These are phyloP conservation scores for Didymella arachidicola DNA, from an alignment of 2,329 filamentous ascomycete genomes.

Conservation along the genomic window DNA sequence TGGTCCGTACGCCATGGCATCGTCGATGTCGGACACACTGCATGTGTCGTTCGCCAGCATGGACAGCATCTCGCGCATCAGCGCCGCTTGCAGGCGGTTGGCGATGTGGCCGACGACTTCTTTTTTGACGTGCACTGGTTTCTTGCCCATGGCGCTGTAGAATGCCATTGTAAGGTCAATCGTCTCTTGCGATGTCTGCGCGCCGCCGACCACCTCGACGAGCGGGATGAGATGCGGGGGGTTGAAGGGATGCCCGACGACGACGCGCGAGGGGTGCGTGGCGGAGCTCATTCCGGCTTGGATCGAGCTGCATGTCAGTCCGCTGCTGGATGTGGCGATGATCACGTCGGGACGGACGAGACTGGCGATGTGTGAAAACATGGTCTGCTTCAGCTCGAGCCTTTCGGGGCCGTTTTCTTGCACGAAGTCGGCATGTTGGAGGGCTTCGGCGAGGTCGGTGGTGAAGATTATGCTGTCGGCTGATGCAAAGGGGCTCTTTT, in stretches of 20 bases:
- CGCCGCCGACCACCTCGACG: conserved; percentile 54
- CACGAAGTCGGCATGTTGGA: conserved; percentile 41
- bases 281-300: conserved; percentile 21
- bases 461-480: conserved; percentile 24
- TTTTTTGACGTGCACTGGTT: conserved; percentile 40
- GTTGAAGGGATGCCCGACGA: conserved; percentile 58
- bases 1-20: conserved; percentile 27
- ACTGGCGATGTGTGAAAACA: conserved; percentile 49
- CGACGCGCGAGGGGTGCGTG: conserved; percentile 39
- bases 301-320: conserved; percentile 47
- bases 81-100: conserved; percentile 54
- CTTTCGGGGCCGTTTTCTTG: conserved; percentile 55
- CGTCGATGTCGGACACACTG: conserved; percentile 27
- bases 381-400: conserved; percentile 50
- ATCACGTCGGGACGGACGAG: conserved; percentile 43
- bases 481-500: conserved; percentile 13
- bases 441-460: conserved; percentile 14
- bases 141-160: conserved; percentile 53
- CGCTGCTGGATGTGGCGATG: conserved; percentile 53
- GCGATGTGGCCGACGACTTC: conserved; percentile 56
- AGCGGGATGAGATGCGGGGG: conserved; percentile 59
- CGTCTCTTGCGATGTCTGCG: conserved; percentile 28
- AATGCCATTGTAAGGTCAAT: conserved; percentile 48
- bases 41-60: conserved; percentile 25
- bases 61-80: conserved; percentile 29